Conservation (phyloP, 257 asterid genomes). For the Solanum lignicaule region DNA sequence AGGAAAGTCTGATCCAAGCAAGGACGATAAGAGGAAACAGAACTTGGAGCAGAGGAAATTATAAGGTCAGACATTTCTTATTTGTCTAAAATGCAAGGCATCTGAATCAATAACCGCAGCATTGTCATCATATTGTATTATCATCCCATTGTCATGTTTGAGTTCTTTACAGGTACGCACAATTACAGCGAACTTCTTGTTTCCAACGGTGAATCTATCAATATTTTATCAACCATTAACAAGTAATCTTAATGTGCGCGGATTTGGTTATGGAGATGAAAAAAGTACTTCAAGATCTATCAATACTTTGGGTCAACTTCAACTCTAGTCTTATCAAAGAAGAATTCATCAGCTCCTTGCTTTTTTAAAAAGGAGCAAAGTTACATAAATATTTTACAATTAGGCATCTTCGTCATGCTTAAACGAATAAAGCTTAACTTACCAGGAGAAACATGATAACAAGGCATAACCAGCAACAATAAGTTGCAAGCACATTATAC, state of each 20-base stretch:
- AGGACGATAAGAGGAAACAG: background rate
- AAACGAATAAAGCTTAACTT: background rate
- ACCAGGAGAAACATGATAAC: conserved; percentile 1
- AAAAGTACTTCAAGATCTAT: background rate
- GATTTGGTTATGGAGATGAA: background rate
- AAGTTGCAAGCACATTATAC: background rate
- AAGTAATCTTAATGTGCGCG: background rate
- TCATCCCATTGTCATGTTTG: background rate
- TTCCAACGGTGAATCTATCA: background rate
- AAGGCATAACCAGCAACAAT: background rate
- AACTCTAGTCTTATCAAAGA: background rate
- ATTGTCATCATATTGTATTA: background rate
- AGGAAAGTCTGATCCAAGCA: background rate
- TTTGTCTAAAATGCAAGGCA: background rate
- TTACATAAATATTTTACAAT: background rate
- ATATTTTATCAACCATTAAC: background rate
- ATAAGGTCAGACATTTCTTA: background rate
- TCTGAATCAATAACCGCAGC: background rate
- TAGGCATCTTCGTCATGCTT: background rate
- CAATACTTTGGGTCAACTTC: background rate
- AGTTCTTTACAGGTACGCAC: background rate
- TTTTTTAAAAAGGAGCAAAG: background rate
- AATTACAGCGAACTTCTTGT: background rate
- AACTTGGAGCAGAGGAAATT: background rate
- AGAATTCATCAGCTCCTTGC: background rate